Base-by-base conservation (phyloP, 139 green algal species). In the Chlorella sp. region DNA sequence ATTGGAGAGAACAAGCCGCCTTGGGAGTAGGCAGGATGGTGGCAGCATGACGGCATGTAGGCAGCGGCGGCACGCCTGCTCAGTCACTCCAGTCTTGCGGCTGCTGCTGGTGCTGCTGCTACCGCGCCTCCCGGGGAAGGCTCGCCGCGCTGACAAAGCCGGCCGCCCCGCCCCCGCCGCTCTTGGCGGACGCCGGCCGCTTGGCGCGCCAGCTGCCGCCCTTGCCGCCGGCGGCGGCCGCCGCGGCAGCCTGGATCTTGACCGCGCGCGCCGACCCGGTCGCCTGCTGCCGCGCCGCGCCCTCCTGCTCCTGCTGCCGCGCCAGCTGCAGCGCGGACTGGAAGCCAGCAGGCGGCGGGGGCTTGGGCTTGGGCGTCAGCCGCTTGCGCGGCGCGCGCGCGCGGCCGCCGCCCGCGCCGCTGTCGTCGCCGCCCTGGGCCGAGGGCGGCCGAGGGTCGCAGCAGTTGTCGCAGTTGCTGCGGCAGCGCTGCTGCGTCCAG, bases 221-320 rank as follows among this genome's bases (percentile, higher is more conserved):
- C n/a, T n/a, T n/a, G n/a, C n/a, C n/a, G n/a, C n/a, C n/a, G n/a
- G n/a, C 69, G 15, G 36, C 29, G 0, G 45, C 14, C 27, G 43
- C 69, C 29, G 69, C 69, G 9, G 69, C 69, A n/a, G 53, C 38
- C 69, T 75, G 69, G 36, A 66, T 55, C 29, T 75, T 75, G 5
- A 75, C 38, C 12, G 69, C 69, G 0, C 69, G 38, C 6, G 38
- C 27, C 15, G 69, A 75, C 27, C 69, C 69, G 33, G 53, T 53
- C 5, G 69, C 33, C 38, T 41, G 53, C 53, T 50, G 69, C 53
- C 66, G 66, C 45, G 17, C 25, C 7, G n/a, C 40, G 53, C 69
- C n/a, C 35, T 23, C 6, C 40, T 66, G 53, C 11, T 42, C 15
- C 53, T 56, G 51, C n/a, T 41, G n/a, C 58, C 41, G 19, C 58